Conservation (phyloP, 2,329 filamentous ascomycete species). For the Pseudogymnoascus sp. region DNA sequence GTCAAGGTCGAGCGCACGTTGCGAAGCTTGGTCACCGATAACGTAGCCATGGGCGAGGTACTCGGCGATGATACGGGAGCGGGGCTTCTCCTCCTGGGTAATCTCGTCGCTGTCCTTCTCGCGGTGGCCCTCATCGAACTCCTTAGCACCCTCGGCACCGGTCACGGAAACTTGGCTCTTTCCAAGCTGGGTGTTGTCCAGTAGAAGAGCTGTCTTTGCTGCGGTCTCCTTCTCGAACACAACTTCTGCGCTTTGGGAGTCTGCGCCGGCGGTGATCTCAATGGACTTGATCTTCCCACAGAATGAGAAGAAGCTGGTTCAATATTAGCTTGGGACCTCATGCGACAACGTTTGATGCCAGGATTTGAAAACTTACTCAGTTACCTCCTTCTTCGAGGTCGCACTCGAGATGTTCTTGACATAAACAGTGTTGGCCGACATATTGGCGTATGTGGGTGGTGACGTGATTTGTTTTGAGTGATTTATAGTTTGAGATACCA, state of each 20-base stretch:
- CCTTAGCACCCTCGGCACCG: conserved; percentile 53
- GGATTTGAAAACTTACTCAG: conserved; percentile 47
- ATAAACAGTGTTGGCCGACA: conserved; percentile 51
- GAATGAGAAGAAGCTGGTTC: conserved; percentile 12
- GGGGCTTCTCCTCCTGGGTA: conserved; percentile 93
- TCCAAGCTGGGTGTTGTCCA: conserved; percentile 94
- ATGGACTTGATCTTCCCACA: conserved; percentile 88
- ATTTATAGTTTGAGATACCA: not conserved
- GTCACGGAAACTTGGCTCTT: conserved; percentile 72
- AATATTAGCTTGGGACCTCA: not conserved
- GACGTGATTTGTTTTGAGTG: not conserved
- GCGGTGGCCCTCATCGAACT: conserved; percentile 48
- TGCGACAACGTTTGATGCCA: conserved; percentile 16
- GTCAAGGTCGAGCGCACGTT: conserved; percentile 80
- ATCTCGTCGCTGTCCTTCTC: conserved; percentile 60
- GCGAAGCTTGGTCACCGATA: conserved; percentile 61
- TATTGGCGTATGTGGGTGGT: not conserved
- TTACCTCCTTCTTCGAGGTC: conserved; percentile 84
- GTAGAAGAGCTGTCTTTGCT: conserved; percentile 89
- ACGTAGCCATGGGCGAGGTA: conserved; percentile 94
- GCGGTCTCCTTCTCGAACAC: conserved; percentile 96
- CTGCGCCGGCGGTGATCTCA: conserved; percentile 59
- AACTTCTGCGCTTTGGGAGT: conserved; percentile 77
- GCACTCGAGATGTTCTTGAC: conserved; percentile 79
- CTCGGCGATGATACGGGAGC: conserved; percentile 86